A percentile compares a stretch with the other conserved stretches of the same genome.
phyloP scores from a whole-genome alignment of 371 early-diverging fungal genomes.

The Mortierella polycephala region DNA sequence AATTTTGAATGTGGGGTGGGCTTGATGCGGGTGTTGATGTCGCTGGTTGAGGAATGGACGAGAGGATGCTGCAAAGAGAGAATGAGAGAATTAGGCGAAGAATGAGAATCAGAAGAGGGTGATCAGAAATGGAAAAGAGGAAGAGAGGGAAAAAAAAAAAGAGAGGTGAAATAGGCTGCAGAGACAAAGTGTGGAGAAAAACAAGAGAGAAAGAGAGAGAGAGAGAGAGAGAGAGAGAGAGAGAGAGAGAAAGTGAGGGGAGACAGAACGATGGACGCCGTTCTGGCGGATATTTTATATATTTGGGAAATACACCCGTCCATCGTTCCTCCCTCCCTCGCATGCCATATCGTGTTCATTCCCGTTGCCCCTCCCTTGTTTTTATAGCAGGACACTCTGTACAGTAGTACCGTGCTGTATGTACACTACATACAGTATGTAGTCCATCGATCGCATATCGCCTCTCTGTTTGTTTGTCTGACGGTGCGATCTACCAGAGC shows the following conservation, averaged over 20 bases:
- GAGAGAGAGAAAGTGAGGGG: background rate
- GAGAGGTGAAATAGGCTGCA: background rate
- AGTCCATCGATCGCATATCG: no score
- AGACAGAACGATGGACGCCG: background rate
- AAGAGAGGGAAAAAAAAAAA: conserved; percentile 1
- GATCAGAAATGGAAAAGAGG: background rate
- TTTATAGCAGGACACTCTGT: no score
- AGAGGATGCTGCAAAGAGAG: conserved; percentile 2
- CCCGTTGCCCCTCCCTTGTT: background rate
- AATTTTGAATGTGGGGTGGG: no score
- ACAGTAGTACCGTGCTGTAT: no score
- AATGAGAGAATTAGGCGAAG: background rate
- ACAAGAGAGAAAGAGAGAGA: conserved; percentile 2
- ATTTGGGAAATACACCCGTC: no score
- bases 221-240: background rate
- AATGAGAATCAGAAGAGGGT: background rate
- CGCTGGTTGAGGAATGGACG: background rate
- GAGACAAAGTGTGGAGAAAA: background rate
- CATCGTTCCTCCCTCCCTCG: no score
- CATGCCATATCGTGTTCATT: no score
- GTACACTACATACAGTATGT: no score
- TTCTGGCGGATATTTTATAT: background rate
- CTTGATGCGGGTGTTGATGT: no score
- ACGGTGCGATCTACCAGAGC: no score
- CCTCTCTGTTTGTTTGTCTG: no score